Conservation (phyloP, 768 basidiomycete genomes). For the Kwoniella shandongensis region DNA sequence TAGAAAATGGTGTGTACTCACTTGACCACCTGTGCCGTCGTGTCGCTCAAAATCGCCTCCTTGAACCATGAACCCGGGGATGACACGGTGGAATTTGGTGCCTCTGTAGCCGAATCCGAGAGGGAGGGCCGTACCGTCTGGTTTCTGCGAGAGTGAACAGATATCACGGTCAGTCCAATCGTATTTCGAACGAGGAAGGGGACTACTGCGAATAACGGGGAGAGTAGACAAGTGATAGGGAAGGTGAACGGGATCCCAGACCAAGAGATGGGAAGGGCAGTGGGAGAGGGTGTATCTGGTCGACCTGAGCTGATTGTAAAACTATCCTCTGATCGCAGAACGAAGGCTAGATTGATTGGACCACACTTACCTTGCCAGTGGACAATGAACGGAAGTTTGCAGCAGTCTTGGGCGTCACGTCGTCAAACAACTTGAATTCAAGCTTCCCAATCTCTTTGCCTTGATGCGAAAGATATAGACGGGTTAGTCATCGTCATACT, state of each 20-base stretch:
- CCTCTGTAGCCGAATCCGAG: slow-evolving; percentile 69
- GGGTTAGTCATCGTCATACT: background rate
- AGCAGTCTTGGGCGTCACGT: slow-evolving; percentile 56
- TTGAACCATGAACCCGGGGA: slow-evolving; percentile 56
- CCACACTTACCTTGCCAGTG: slow-evolving; percentile 57
- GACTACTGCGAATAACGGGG: no score
- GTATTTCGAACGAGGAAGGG: no score
- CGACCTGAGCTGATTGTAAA: no score
- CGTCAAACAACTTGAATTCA: slow-evolving; percentile 81
- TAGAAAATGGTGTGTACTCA: background rate
- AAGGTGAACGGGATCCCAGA: no score
- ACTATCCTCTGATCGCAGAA: no score
- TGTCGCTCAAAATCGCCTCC: slow-evolving; percentile 71
- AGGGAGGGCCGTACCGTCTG: slow-evolving; percentile 29
- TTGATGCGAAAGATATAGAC: slow-evolving; percentile 3
- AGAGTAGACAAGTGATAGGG: no score
- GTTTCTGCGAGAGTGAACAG: slow-evolving; percentile 35
- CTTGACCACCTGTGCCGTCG: slow-evolving; percentile 52
- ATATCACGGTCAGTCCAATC: no score
- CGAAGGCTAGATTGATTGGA: no score
- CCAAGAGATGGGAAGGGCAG: no score
- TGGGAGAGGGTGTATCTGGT: no score
- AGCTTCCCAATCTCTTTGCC: slow-evolving; percentile 45
- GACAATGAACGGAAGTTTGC: slow-evolving; percentile 75
- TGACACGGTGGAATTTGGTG: slow-evolving; percentile 66